Percentiles rank a stretch among this genome's conserved stretches.
These are phyloP conservation scores for Diaporthe eres DNA, from an alignment of 2,329 filamentous ascomycete genomes.

Conservation along the genomic window DNA sequence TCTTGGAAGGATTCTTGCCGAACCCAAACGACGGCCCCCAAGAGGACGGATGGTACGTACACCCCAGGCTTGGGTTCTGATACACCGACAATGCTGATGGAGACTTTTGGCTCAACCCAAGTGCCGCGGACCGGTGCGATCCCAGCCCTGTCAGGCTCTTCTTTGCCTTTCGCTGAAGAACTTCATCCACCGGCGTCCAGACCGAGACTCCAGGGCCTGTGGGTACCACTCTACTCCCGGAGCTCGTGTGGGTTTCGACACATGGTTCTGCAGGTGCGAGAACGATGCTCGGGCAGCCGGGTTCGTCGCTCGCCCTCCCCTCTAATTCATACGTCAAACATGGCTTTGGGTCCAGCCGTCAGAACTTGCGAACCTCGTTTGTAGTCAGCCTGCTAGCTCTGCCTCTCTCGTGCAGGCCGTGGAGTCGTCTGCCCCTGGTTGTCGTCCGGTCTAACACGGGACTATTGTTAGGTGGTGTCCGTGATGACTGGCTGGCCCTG, in stretches of 20 bases:
- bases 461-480: constrained; percentile 30
- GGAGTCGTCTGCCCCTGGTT: background rate
- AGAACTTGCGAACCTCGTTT: background rate
- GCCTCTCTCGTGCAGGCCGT: constrained; percentile 2
- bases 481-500: constrained; percentile 23
- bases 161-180: constrained; percentile 27
- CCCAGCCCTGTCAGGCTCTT: constrained; percentile 18
- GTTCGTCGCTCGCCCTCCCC: background rate
- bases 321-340: background rate
- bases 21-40: background rate
- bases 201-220: constrained; percentile 26
- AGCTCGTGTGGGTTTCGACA: constrained; percentile 32
- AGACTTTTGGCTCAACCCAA: constrained; percentile 1
- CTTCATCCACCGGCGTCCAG: constrained; percentile 28
- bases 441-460: constrained; percentile 21
- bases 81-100: constrained; percentile 22
- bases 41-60: background rate
- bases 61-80: constrained; percentile 5
- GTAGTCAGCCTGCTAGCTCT: constrained; percentile 1
- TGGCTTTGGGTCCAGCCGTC: background rate
- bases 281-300: constrained; percentile 26
- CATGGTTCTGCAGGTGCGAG: constrained; percentile 30
- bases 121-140: constrained; percentile 21
- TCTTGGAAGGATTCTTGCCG: constrained; percentile 16
- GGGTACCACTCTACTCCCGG: constrained; percentile 13